Evolutionary conservation across 139 green algal genomes (phyloP).

Genomic region (Chlorella sp.): DNA sequence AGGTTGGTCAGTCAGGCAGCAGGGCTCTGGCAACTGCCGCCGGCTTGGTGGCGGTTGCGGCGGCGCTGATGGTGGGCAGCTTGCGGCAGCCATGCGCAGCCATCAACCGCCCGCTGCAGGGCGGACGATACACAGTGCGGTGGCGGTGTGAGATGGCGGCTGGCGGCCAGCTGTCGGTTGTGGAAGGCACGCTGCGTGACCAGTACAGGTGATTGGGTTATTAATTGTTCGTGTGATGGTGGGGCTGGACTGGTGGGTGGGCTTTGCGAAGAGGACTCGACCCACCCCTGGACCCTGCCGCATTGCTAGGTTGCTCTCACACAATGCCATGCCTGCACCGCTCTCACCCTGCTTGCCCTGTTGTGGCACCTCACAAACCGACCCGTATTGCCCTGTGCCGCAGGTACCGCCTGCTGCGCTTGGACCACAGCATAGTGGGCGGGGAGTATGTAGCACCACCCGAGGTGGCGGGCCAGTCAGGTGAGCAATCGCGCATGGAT

Average conservation of each 20-base stretch:
- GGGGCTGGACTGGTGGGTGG: too few relatives aligned
- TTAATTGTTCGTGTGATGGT: too few relatives aligned
- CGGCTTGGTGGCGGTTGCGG: background rate
- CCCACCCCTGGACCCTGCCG: too few relatives aligned
- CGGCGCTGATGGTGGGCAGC: background rate
- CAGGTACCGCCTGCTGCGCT: constrained; percentile 37
- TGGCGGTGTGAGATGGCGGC: constrained; percentile 1
- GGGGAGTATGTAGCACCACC: constrained; percentile 26
- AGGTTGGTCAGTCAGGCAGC: background rate
- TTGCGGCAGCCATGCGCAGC: too few relatives aligned
- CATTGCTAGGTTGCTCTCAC: too few relatives aligned
- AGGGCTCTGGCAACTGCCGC: background rate
- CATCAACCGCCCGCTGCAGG: background rate
- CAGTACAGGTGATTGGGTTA: constrained; percentile 14
- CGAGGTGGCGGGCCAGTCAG: constrained; percentile 19
- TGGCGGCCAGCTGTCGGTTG: constrained; percentile 5
- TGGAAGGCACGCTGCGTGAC: constrained; percentile 7
- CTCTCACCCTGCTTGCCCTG: too few relatives aligned
- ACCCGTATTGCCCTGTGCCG: background rate
- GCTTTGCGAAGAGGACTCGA: too few relatives aligned
- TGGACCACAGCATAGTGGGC: constrained; percentile 39
- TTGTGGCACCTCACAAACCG: too few relatives aligned
- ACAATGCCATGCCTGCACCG: too few relatives aligned
- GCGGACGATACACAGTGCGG: background rate
- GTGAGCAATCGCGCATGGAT: background rate